phyloP scores from a whole-genome alignment of 2,329 filamentous ascomycete genomes.

The Fonsecaea pugnacius region DNA sequence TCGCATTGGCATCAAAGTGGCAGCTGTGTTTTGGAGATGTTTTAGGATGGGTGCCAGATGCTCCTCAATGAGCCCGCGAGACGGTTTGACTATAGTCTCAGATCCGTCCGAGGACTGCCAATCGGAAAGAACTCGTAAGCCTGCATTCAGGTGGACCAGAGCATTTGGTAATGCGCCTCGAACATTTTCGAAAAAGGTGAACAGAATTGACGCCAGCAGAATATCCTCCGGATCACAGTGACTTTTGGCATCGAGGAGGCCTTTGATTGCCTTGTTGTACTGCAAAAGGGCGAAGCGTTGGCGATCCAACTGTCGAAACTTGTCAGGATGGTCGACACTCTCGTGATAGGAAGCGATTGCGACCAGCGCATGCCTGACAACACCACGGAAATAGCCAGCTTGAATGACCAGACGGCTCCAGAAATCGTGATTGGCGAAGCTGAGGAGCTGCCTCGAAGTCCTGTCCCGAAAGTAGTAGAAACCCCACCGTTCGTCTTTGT shows the following conservation, averaged over 20 bases:
- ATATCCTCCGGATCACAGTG: conserved; percentile 3
- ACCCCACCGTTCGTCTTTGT: conserved; percentile 16
- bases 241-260: background rate
- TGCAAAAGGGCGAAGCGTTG: conserved; percentile 15
- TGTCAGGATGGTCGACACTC: conserved; percentile 13
- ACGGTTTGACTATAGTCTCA: background rate
- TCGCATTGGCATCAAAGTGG: conserved; percentile 2
- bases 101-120: background rate
- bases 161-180: conserved; percentile 1
- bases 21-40: background rate
- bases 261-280: conserved; percentile 22
- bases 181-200: conserved; percentile 16
- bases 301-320: conserved; percentile 3
- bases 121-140: conserved; percentile 7
- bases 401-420: conserved; percentile 20
- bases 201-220: conserved; percentile 8
- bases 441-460: conserved; percentile 9
- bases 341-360: conserved; percentile 20
- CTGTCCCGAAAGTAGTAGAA: conserved; percentile 18
- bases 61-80: background rate
- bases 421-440: conserved; percentile 13
- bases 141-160: conserved; percentile 12
- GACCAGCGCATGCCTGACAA: conserved; percentile 19
- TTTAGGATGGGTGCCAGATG: conserved; percentile 7
- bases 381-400: conserved; percentile 12